Percentiles rank a stretch among this genome's conserved stretches.
Conservation (phyloP, 805 yeast genomes). For the Candida easanensis region DNA sequence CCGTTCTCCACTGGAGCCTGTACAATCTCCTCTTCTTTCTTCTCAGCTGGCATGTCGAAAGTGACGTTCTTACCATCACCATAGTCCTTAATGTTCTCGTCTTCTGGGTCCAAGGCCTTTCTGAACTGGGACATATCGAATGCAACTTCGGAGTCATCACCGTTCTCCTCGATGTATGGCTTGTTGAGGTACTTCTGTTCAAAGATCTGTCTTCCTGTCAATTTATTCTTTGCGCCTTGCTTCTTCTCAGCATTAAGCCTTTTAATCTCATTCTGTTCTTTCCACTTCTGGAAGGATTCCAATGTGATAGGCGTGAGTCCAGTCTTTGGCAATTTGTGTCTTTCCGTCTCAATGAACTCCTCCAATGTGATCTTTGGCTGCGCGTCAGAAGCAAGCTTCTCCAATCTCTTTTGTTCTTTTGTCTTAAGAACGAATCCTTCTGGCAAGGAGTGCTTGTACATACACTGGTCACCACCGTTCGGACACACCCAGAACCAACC, state of each 20-base stretch:
- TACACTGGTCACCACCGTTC: conserved; percentile 88
- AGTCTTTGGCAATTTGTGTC: conserved; percentile 71
- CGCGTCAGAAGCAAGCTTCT: conserved; percentile 75
- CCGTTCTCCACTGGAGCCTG: no score
- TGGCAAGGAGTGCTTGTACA: conserved; percentile 92
- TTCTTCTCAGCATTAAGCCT: conserved; percentile 43
- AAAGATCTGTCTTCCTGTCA: conserved; percentile 69
- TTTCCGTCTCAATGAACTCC: conserved; percentile 92
- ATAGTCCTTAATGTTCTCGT: conserved; percentile 32
- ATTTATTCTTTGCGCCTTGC: conserved; percentile 36
- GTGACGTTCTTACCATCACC: conserved; percentile 46
- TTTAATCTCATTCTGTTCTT: conserved; percentile 59
- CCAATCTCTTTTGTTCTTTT: conserved; percentile 90
- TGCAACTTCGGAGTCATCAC: conserved; percentile 35
- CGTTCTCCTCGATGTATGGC: conserved; percentile 46
- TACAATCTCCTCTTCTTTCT: conserved; percentile 14
- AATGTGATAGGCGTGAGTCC: conserved; percentile 83
- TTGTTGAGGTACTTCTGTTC: conserved; percentile 58
- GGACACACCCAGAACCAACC: conserved; percentile 99
- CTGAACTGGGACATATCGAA: conserved; percentile 44
- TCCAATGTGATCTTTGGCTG: conserved; percentile 92
- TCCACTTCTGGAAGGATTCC: conserved; percentile 82
- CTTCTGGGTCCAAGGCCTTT: conserved; percentile 34
- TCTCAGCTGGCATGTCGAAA: conserved; percentile 28
- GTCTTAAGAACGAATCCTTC: conserved; percentile 97